Percentiles rank a stretch among this genome's conserved stretches.
Evolutionary conservation across 176 grass and related monocot genomes (phyloP).

Genomic region (Carex pumila): DNA sequence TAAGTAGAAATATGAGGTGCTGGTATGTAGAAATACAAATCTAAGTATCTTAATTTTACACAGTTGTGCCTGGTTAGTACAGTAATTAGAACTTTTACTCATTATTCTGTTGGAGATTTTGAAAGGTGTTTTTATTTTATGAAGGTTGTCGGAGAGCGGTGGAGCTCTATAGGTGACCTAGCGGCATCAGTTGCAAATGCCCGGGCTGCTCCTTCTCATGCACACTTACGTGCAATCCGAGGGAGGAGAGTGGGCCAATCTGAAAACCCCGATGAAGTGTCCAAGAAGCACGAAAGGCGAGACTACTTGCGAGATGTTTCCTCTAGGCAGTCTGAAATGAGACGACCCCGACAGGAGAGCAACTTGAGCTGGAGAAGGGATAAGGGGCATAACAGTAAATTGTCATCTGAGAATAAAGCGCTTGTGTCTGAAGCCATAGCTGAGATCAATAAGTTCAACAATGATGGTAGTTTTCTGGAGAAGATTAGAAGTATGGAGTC

Average conservation of each 20-base stretch:
- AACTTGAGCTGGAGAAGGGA: slow-evolving; percentile 63
- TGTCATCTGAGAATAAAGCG: slow-evolving; percentile 61
- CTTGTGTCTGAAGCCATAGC: slow-evolving; percentile 65
- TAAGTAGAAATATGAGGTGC: neutral
- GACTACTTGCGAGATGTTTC: slow-evolving; percentile 70
- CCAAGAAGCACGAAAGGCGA: slow-evolving; percentile 23
- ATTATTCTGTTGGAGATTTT: neutral
- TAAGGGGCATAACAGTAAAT: slow-evolving; percentile 28
- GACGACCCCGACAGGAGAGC: slow-evolving; percentile 59
- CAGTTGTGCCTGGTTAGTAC: neutral
- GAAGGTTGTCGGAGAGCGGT: slow-evolving; percentile 84
- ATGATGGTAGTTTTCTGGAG: slow-evolving; percentile 91
- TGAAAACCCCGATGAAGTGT: slow-evolving; percentile 32
- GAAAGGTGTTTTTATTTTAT: slow-evolving; percentile 3
- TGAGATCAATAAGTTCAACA: slow-evolving; percentile 63
- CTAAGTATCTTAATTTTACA: neutral
- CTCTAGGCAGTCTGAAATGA: slow-evolving; percentile 63
- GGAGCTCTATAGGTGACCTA: slow-evolving; percentile 64
- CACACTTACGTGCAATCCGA: slow-evolving; percentile 79
- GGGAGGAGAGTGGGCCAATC: slow-evolving; percentile 50
- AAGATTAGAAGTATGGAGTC: slow-evolving; percentile 36
- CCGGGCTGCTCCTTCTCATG: slow-evolving; percentile 48
- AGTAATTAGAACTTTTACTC: neutral
- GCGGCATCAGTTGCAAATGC: slow-evolving; percentile 60
- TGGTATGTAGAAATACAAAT: neutral